Conservation (phyloP, 352 stramenopile genomes). For the Blastocystis sp. region DNA sequence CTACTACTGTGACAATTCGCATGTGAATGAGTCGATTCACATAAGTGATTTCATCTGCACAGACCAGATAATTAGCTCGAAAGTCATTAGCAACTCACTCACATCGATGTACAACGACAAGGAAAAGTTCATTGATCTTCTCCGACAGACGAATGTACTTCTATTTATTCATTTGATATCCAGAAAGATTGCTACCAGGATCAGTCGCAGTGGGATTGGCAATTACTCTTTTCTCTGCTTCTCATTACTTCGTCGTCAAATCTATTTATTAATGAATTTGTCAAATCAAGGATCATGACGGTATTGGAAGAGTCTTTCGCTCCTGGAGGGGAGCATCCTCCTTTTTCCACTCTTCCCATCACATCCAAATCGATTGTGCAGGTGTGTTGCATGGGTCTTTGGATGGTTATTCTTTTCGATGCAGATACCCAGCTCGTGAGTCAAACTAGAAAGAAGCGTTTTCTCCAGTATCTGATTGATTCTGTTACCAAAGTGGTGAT, state of each 20-base stretch:
- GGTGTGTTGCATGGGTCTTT: not conserved
- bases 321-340: not conserved
- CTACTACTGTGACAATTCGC: not conserved
- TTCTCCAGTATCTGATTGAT: not conserved
- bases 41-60: not conserved
- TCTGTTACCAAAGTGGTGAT: not conserved
- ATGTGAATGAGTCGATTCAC: not conserved
- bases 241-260: not conserved
- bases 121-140: not conserved
- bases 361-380: not conserved
- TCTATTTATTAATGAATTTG: slow-evolving; percentile 41
- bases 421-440: not conserved
- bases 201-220: not conserved
- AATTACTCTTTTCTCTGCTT: not conserved
- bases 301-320: not conserved
- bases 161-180: not conserved
- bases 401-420: slow-evolving; percentile 1
- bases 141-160: not conserved
- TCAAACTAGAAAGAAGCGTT: not conserved
- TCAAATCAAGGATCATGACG: not conserved
- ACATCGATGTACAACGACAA: not conserved
- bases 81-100: not conserved
- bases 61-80: not conserved
- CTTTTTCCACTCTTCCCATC: not conserved
- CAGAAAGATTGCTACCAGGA: slow-evolving; percentile 14